Evolutionary conservation across 768 basidiomycete genomes (phyloP).

Genomic region (Strobilomyces echinocephalus): DNA sequence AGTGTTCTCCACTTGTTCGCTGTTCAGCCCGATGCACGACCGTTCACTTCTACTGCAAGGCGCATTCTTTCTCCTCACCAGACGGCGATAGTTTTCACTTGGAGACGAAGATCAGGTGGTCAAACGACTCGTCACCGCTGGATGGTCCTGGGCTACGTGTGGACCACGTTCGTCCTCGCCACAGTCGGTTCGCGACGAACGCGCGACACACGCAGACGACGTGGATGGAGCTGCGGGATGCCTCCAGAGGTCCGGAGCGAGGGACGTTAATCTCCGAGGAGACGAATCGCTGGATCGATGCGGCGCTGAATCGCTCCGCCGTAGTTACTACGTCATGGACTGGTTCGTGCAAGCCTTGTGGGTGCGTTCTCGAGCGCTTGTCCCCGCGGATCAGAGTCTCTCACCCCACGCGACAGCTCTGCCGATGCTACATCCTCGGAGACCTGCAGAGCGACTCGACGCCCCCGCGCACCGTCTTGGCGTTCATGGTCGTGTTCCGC

Average conservation of each 20-base stretch:
- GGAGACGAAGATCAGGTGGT: neutral
- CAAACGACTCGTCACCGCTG: neutral
- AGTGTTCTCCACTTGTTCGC: neutral
- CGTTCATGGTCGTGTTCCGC: neutral
- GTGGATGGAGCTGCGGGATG: conserved; percentile 27
- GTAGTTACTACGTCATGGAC: conserved; percentile 26
- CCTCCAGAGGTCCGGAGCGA: conserved; percentile 9
- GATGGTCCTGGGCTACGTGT: conserved; percentile 17
- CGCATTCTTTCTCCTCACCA: conserved; percentile 17
- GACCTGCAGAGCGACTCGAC: conserved; percentile 7
- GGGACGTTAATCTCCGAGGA: conserved; percentile 11
- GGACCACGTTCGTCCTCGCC: conserved; percentile 23
- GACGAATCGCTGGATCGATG: conserved; percentile 14
- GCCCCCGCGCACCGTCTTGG: conserved; percentile 11
- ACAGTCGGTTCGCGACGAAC: conserved; percentile 21
- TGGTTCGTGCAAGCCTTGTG: conserved; percentile 27
- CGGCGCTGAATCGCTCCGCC: too few species aligned
- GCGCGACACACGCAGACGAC: conserved; percentile 25
- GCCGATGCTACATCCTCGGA: conserved; percentile 16
- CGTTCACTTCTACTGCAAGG: conserved; percentile 9
- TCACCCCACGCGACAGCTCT: neutral
- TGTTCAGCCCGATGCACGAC: neutral
- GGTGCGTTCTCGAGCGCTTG: conserved; percentile 13
- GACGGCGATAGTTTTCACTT: conserved; percentile 10
- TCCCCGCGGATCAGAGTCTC: neutral